Base-by-base conservation (phyloP, 2,329 filamentous ascomycete genomes). In the Trichoderma sp. region DNA sequence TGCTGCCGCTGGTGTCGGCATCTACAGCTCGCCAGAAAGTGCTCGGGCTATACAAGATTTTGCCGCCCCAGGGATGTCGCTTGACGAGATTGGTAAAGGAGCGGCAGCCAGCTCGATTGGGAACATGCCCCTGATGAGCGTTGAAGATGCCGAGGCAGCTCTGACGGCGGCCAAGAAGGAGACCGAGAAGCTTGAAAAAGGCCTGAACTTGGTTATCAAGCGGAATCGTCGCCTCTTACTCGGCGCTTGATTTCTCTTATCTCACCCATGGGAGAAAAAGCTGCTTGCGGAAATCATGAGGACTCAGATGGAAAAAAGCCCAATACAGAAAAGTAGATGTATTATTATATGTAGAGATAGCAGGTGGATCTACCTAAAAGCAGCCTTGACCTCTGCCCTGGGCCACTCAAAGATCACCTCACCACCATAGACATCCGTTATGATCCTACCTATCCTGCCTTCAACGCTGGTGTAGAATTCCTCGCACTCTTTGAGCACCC, bases 351-450 rank as follows among this genome's bases (percentile, higher is more conserved):
- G 59, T 34, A 28, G 48, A 54, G 17, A 24, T 28, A 17, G 19
- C 34, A 62, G 52, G 39, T n/a, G 45, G n/a, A 34, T 34, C 67
- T 66, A 77, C 64, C 73, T 71, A 71, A 89, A 89, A 17, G 85
- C 85, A 63, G 79, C 78, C 78, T 86, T 86, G 48, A 88, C 85
- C 70, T 89, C 87, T 15, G 79, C 78, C 66, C 85, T 78, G n/a
- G 86, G 86, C 87, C 87, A 89, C 75, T 89, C 87, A 69, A 86
- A 88, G 68, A 86, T 73, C 47, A 88, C 82, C 71, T 89, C 87
- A 9, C 87, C 87, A 51, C 86, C 83, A 70, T 89, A 89, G 28
- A 89, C 83, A 70, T 86, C 83, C 24, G 85, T 83, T 52, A 84
- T 87, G 68, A 89, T 79, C 58, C 78, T 81, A 48, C 82, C 81